Base-by-base conservation (phyloP, 2,329 filamentous ascomycete species). In the Phoma sp. region DNA sequence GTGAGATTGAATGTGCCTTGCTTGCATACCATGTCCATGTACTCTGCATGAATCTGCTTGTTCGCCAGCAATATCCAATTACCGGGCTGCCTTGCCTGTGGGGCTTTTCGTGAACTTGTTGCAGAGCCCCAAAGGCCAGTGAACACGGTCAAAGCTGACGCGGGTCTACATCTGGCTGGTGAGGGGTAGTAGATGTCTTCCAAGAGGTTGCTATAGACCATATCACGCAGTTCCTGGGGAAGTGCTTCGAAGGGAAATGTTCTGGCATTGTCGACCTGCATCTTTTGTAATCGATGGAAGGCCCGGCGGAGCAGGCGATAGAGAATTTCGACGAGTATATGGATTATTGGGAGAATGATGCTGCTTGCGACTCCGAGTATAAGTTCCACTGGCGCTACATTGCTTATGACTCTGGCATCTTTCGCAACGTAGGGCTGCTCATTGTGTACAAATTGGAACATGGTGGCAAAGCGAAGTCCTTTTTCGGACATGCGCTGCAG, bases 1-100 rank as follows among this genome's bases (percentile, higher is more conserved):
- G 60, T 68, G 32, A 76, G 65, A 23, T 67, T 60, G 55, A 74
- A 73, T 3, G 59, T 70, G 1, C 55, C 41, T 14, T 64, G 64
- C 43, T 69, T 74, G 59, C 66, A 69, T 32, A 73, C 45, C 33
- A 72, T 50, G 30, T 72, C 67, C 59, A 67, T 72, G 60, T 67
- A 76, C 47, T 76, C 73, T 4, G 38, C 33, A 42, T 74, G 57
- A 13, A 75, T 54, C 47, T 74, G 72, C 41, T 55, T 55, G 37
- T 55, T 58, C 10, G 48, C 44, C 3, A 58, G 56, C 11, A 58
- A 32, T 4, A 58, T 45, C 48, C 54, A 52, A 10, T 41, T 52
- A 22, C 54, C 42, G 7, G 39, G 22, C n/a, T 35, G 45, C 3
- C 23, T 23, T 40, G 38, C 33, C 5, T 18, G 30, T 14, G 36